Conservation (phyloP, 495 filamentous ascomycete species). For the Xylaria palmicola region DNA sequence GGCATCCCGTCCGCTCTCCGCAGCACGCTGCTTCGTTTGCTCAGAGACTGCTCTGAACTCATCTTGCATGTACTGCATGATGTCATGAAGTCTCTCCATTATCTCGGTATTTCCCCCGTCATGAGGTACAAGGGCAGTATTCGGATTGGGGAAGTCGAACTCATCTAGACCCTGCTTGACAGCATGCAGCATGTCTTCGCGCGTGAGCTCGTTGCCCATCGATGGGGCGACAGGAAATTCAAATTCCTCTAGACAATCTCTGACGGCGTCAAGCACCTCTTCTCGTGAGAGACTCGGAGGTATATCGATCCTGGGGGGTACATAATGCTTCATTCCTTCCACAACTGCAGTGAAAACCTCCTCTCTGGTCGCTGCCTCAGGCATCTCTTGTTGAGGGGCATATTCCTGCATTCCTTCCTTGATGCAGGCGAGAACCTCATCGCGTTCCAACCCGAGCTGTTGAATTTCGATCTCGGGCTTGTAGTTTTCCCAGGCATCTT, state of each 20-base stretch:
- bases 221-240: conserved; percentile 58
- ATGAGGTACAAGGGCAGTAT: conserved; percentile 34
- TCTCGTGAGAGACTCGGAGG: conserved; percentile 69
- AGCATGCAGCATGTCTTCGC: conserved; percentile 54
- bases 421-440: conserved; percentile 82
- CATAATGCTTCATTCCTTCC: conserved; percentile 75
- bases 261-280: conserved; percentile 72
- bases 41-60: conserved; percentile 60
- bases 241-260: conserved; percentile 74
- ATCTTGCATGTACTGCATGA: conserved; percentile 68
- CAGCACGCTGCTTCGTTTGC: conserved; percentile 71
- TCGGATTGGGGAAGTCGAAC: conserved; percentile 44
- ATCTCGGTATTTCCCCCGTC: conserved; percentile 56
- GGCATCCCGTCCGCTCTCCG: conserved; percentile 62
- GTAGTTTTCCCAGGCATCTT: conserved; percentile 86
- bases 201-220: conserved; percentile 44
- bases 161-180: conserved; percentile 52
- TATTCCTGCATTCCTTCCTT: conserved; percentile 80
- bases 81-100: conserved; percentile 68
- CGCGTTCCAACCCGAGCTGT: conserved; percentile 82
- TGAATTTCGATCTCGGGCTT: conserved; percentile 89
- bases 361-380: conserved; percentile 61
- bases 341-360: conserved; percentile 82
- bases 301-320: conserved; percentile 65
- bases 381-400: conserved; percentile 50